A percentile compares a stretch with the other conserved stretches of the same genome.
These are phyloP conservation scores for Margaritispora aquatica DNA, from an alignment of 495 filamentous ascomycete genomes.

Conservation along the genomic window DNA sequence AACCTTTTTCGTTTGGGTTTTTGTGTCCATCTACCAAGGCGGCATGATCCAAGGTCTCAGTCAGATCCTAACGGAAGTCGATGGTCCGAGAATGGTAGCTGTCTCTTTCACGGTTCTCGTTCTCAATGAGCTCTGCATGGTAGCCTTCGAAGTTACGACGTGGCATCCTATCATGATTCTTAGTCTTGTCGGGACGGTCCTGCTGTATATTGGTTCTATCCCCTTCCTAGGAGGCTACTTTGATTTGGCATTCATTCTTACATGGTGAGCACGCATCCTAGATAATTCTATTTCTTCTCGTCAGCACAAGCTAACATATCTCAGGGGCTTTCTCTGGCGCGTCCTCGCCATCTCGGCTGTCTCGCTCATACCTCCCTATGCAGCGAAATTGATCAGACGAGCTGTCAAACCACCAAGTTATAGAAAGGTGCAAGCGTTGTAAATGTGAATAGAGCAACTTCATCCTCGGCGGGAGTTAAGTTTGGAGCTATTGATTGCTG, in stretches of 20 bases:
- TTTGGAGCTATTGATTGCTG: too few species aligned
- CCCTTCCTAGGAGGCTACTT: slow-evolving; percentile 90
- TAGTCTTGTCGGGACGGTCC: slow-evolving; percentile 70
- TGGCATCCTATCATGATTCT: slow-evolving; percentile 96
- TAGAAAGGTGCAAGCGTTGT: slow-evolving; percentile 79
- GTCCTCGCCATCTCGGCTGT: slow-evolving; percentile 73
- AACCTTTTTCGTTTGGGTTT: slow-evolving; percentile 97
- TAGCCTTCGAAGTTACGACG: slow-evolving; percentile 89
- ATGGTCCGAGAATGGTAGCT: slow-evolving; percentile 69
- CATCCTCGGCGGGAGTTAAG: too few species aligned
- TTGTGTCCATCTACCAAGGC: slow-evolving; percentile 92
- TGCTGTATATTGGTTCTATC: slow-evolving; percentile 73
- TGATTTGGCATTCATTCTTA: slow-evolving; percentile 75
- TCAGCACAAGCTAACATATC: slow-evolving; percentile 1
- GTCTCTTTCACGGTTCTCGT: slow-evolving; percentile 90
- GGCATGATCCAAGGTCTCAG: slow-evolving; percentile 87
- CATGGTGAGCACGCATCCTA: too few species aligned
- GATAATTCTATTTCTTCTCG: too few species aligned
- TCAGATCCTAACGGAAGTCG: slow-evolving; percentile 75
- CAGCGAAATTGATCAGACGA: slow-evolving; percentile 73
- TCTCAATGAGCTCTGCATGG: slow-evolving; percentile 94
- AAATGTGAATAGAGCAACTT: too few species aligned
- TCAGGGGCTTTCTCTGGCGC: slow-evolving; percentile 81
- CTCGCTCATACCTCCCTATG: slow-evolving; percentile 78
- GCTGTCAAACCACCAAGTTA: slow-evolving; percentile 90